A percentile compares a stretch with the other conserved stretches of the same genome.
Evolutionary conservation across 2,329 filamentous ascomycete genomes (phyloP).

Genomic region (Claviceps purpurea): DNA sequence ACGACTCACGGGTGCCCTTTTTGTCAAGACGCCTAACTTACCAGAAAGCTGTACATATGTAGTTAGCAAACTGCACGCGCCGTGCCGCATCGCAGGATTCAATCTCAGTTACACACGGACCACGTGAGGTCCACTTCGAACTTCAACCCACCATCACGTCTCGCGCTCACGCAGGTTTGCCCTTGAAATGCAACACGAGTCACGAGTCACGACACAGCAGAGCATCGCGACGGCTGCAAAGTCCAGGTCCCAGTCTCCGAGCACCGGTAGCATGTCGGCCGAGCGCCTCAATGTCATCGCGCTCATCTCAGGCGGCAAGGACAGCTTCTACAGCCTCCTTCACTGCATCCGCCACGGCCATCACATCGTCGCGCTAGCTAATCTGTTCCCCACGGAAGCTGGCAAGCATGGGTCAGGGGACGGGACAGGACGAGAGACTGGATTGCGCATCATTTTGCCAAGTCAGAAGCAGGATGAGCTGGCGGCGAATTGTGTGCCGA

Average conservation of each 20-base stretch:
- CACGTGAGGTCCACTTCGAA: not conserved
- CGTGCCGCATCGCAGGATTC: too few species aligned
- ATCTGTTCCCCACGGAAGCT: conserved; percentile 49
- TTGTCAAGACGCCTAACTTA: too few species aligned
- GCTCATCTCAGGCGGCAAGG: conserved; percentile 90
- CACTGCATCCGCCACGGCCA: conserved; percentile 85
- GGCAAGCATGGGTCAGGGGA: not conserved
- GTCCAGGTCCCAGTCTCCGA: not conserved
- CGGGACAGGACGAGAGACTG: not conserved
- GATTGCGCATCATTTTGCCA: conserved; percentile 9
- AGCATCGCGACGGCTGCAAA: not conserved
- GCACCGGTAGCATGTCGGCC: conserved; percentile 21
- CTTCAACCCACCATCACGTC: not conserved
- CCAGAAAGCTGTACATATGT: too few species aligned
- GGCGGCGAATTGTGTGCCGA: not conserved
- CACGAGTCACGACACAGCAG: not conserved
- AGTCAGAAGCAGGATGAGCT: conserved; percentile 5
- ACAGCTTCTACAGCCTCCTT: conserved; percentile 85
- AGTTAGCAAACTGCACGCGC: too few species aligned
- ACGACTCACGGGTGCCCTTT: too few species aligned
- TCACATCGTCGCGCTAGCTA: conserved; percentile 73
- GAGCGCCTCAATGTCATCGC: conserved; percentile 65
- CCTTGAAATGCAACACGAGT: not conserved
- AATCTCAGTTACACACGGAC: not conserved
- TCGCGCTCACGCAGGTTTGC: too few species aligned